Percentiles rank a stretch among this genome's conserved stretches.
Evolutionary conservation across 768 basidiomycete species (phyloP).

Genomic region (Lentinula aciculospora): DNA sequence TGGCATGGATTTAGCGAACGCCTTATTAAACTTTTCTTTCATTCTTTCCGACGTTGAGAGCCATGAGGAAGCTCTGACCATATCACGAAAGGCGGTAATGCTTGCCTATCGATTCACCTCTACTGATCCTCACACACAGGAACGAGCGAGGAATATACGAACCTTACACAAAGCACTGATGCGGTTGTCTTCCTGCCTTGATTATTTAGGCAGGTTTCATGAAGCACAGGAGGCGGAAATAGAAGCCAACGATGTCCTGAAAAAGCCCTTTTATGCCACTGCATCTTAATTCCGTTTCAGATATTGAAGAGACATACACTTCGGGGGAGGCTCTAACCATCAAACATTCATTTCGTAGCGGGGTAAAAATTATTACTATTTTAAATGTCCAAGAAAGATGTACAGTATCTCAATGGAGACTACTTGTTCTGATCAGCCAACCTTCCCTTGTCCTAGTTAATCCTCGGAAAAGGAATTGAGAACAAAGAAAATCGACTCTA

Average conservation of each 20-base stretch:
- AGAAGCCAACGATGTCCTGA: slow-evolving; percentile 8
- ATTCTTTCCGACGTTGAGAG: slow-evolving; percentile 6
- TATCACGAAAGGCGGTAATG: slow-evolving; percentile 5
- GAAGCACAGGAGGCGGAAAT: slow-evolving; percentile 5
- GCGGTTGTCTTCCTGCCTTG: slow-evolving; percentile 4
- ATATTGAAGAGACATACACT: neutral
- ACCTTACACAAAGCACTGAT: slow-evolving; percentile 6
- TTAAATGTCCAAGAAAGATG: neutral
- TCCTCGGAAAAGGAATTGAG: slow-evolving; percentile 31
- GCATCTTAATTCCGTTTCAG: neutral
- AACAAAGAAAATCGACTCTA: neutral
- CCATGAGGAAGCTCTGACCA: slow-evolving; percentile 3
- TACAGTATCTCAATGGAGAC: neutral
- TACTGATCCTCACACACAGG: slow-evolving; percentile 3
- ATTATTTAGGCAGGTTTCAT: neutral
- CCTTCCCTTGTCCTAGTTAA: slow-evolving; percentile 23
- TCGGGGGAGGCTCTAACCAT: no score
- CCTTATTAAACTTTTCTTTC: slow-evolving; percentile 7
- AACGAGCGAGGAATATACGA: slow-evolving; percentile 1
- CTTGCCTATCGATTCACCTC: slow-evolving; percentile 1
- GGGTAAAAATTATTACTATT: neutral
- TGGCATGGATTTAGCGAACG: slow-evolving; percentile 8
- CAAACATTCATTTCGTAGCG: neutral
- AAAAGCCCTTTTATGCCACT: neutral
- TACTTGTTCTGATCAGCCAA: slow-evolving; percentile 4